Evolutionary conservation across 2,329 filamentous ascomycete genomes (phyloP).

Genomic region (Penicillium nordicum): DNA sequence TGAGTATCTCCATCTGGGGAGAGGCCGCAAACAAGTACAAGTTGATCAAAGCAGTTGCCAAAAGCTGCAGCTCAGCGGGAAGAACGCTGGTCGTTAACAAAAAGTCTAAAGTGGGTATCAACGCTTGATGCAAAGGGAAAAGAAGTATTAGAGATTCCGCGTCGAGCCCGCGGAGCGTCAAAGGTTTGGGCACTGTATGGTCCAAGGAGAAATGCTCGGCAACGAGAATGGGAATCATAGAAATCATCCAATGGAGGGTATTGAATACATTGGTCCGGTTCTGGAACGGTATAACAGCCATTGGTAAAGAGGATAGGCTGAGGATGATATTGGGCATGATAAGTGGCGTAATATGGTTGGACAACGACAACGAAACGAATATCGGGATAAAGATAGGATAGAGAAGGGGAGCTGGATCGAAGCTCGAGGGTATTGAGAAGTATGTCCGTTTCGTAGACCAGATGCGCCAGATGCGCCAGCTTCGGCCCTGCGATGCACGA

Average conservation of each 20-base stretch:
- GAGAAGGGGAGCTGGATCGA: conserved; percentile 86
- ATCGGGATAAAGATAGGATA: conserved; percentile 77
- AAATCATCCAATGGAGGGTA: conserved; percentile 73
- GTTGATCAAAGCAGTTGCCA: conserved; percentile 79
- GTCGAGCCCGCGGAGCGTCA: conserved; percentile 42
- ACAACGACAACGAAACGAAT: conserved; percentile 71
- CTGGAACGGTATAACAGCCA: conserved; percentile 65
- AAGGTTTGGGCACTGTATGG: conserved; percentile 34
- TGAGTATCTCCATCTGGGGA: conserved; percentile 79
- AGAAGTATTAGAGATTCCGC: conserved; percentile 62
- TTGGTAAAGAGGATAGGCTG: conserved; percentile 71
- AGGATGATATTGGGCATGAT: conserved; percentile 80
- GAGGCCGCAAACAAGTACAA: conserved; percentile 72
- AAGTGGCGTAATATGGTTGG: conserved; percentile 57
- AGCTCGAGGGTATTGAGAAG: conserved; percentile 67
- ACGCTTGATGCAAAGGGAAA: conserved; percentile 78
- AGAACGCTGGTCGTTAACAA: conserved; percentile 87
- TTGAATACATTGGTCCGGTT: conserved; percentile 58
- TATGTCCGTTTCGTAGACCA: conserved; percentile 39
- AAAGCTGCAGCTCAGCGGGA: conserved; percentile 78
- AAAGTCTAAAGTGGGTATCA: conserved; percentile 70
- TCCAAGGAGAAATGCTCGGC: conserved; percentile 42
- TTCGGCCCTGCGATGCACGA: conserved; percentile 23
- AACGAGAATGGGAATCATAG: conserved; percentile 64
- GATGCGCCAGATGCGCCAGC: conserved; percentile 23